phyloP scores from a whole-genome alignment of 2,329 filamentous ascomycete species.

The Diplodia corticola region DNA sequence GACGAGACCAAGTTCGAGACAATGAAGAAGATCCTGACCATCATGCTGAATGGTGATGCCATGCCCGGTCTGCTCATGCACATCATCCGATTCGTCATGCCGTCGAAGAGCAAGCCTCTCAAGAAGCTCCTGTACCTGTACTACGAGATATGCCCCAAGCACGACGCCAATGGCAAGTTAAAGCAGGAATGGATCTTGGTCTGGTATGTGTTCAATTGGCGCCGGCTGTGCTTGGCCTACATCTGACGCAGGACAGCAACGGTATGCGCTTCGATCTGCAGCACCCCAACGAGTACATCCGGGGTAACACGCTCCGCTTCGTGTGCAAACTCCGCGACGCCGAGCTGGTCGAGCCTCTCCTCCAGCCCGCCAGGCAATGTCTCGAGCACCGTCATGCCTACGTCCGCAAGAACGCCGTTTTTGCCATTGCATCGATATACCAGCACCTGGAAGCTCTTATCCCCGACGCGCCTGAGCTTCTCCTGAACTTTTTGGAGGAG shows the following conservation, averaged over 20 bases:
- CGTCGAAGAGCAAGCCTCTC: conserved; percentile 90
- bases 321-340: conserved; percentile 93
- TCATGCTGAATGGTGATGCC: conserved; percentile 97
- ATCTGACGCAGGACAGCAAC: conserved; percentile 62
- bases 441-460: conserved; percentile 88
- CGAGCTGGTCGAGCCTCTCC: conserved; percentile 91
- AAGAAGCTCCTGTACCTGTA: conserved; percentile 99
- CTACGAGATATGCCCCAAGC: conserved; percentile 98
- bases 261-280: conserved; percentile 97
- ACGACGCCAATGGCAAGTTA: conserved; percentile 86
- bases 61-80: conserved; percentile 98
- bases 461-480: conserved; percentile 90
- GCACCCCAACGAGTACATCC: conserved; percentile 96
- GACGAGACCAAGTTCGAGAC: conserved; percentile 93
- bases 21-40: conserved; percentile 82
- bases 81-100: conserved; percentile 99
- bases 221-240: conserved; percentile 22
- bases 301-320: conserved; percentile 97
- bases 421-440: conserved; percentile 89
- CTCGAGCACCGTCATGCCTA: conserved; percentile 96
- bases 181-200: conserved; percentile 99
- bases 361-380: conserved; percentile 88
- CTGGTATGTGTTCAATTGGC: conserved; percentile 64
- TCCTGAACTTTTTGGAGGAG: conserved; percentile 82
- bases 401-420: conserved; percentile 97